Conservation (phyloP, 257 asterid genomes). For the Linaria vulgaris region DNA sequence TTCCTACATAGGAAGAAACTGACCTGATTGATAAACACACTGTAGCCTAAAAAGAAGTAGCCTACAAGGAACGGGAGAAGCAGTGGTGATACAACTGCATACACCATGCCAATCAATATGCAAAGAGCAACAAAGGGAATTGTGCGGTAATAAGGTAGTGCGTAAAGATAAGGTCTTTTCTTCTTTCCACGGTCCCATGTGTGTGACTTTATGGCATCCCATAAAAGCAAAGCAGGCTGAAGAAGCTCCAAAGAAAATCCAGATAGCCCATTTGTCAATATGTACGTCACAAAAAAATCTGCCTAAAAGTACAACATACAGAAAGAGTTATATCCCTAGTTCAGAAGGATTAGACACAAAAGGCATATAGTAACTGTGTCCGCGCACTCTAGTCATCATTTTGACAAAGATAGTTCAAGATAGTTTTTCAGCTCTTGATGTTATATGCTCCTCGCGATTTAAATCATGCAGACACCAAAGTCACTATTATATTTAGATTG, state of each 20-base stretch:
- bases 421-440: neutral
- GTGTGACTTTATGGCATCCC: constrained; percentile 67
- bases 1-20: constrained; percentile 19
- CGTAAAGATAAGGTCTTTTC: constrained; percentile 62
- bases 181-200: constrained; percentile 69
- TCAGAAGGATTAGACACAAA: constrained; percentile 8
- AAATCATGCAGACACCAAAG: constrained; percentile 10
- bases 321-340: neutral
- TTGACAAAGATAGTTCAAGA: neutral
- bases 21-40: constrained; percentile 81
- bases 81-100: constrained; percentile 93
- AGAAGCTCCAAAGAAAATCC: constrained; percentile 94
- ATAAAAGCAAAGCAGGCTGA: constrained; percentile 87
- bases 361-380: neutral
- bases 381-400: neutral
- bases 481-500: neutral
- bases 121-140: constrained; percentile 73
- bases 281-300: constrained; percentile 86
- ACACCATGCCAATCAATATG: constrained; percentile 86
- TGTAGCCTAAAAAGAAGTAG: constrained; percentile 83
- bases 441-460: neutral
- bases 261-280: constrained; percentile 78
- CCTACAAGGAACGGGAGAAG: constrained; percentile 82
- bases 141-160: constrained; percentile 75
- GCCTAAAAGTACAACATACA: constrained; percentile 49